Conservation (phyloP, 2,329 filamentous ascomycete genomes). For the Penicillium sp. region DNA sequence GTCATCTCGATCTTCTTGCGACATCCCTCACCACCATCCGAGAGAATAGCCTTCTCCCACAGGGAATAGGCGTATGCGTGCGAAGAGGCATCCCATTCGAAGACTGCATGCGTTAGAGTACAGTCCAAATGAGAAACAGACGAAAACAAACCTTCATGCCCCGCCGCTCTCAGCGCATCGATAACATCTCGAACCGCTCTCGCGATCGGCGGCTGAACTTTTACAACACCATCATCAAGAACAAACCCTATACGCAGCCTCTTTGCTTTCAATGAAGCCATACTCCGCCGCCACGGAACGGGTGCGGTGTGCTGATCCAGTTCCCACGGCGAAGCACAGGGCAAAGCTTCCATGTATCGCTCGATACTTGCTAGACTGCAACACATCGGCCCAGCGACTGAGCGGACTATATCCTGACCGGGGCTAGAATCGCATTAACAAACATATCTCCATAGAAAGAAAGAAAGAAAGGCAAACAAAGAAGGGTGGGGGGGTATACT, state of each 20-base stretch:
- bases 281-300: conserved; percentile 41
- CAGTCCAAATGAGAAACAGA: accelerated
- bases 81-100: conserved; percentile 38
- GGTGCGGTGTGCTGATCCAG: conserved; percentile 42
- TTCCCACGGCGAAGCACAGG: conserved; percentile 41
- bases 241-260: conserved; percentile 66
- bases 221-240: conserved; percentile 64
- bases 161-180: conserved; percentile 54
- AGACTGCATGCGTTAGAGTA: conserved; percentile 19
- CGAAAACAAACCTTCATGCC: conserved; percentile 52
- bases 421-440: conserved; percentile 17
- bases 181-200: conserved; percentile 46
- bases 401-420: conserved; percentile 32
- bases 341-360: conserved; percentile 39
- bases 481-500: conserved; percentile 24
- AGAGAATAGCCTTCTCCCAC: conserved; percentile 38
- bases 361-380: conserved; percentile 32
- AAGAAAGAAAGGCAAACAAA: conserved; percentile 12
- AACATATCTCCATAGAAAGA: not conserved
- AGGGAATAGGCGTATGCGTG: conserved; percentile 35
- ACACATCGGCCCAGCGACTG: conserved; percentile 36
- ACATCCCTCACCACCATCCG: conserved; percentile 38
- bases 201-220: conserved; percentile 62
- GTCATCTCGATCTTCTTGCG: conserved; percentile 32
- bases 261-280: conserved; percentile 29